A percentile compares a stretch with the other conserved stretches of the same genome.
Evolutionary conservation across 2,329 filamentous ascomycete species (phyloP).

Genomic region (Lecanicillium sp.): DNA sequence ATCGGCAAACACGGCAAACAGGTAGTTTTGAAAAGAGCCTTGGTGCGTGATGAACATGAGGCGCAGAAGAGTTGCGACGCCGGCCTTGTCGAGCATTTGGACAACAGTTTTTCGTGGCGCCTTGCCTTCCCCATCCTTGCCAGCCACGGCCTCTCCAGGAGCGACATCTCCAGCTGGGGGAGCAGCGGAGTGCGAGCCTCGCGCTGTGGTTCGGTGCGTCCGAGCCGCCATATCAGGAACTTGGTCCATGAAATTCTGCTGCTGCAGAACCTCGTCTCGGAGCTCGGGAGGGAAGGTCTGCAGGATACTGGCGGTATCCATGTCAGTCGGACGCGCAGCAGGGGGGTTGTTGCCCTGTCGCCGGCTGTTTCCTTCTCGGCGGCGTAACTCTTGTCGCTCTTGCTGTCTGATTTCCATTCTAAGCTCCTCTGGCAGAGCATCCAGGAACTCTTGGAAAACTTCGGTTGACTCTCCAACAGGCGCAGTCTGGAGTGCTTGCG

Average conservation of each 20-base stretch:
- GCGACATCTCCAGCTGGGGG: constrained; percentile 21
- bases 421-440: constrained; percentile 85
- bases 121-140: constrained; percentile 52
- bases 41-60: constrained; percentile 97
- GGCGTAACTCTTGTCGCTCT: constrained; percentile 81
- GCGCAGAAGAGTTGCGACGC: constrained; percentile 91
- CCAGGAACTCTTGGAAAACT: constrained; percentile 88
- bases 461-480: constrained; percentile 70
- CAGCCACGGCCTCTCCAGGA: constrained; percentile 21
- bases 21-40: constrained; percentile 73
- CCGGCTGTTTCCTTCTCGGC: constrained; percentile 73
- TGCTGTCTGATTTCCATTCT: constrained; percentile 86
- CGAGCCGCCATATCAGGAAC: constrained; percentile 82
- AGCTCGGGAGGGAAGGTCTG: constrained; percentile 81
- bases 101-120: constrained; percentile 73
- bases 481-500: constrained; percentile 63
- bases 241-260: constrained; percentile 79
- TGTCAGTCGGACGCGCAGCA: constrained; percentile 56
- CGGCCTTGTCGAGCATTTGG: constrained; percentile 95
- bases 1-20: constrained; percentile 83
- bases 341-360: constrained; percentile 50
- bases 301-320: constrained; percentile 89
- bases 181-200: constrained; percentile 25
- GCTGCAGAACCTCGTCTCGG: constrained; percentile 79
- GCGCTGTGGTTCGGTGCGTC: constrained; percentile 57